Evolutionary conservation across 192 early-diverging fungal species (phyloP).

Genomic region (Entomortierella lignicola): DNA sequence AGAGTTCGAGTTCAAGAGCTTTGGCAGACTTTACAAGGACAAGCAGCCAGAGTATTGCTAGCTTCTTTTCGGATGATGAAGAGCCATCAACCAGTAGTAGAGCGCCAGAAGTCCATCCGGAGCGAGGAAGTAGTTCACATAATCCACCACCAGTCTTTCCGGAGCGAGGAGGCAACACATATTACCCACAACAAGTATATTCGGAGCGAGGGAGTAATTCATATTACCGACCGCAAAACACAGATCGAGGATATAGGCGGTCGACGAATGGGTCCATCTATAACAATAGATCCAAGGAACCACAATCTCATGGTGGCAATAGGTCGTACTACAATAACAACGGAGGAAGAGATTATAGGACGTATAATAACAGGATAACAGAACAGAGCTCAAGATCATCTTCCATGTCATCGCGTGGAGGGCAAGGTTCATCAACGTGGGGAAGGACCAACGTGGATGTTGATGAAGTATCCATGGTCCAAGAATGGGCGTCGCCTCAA

Average conservation of each 20-base stretch:
- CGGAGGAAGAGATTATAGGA: not conserved
- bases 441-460: not conserved
- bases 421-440: not conserved
- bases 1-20: not conserved
- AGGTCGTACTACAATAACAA: not conserved
- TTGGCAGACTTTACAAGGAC: not conserved
- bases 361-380: not conserved
- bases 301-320: not conserved
- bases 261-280: not conserved
- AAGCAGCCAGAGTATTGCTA: not conserved
- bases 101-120: not conserved
- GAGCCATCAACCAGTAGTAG: not conserved
- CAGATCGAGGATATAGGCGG: not conserved
- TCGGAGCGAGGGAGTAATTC: no score
- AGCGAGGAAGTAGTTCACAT: no score
- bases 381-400: not conserved
- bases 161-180: no score
- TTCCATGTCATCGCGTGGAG: not conserved
- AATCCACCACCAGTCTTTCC: not conserved
- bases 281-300: not conserved
- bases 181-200: not conserved
- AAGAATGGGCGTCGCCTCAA: conserved; percentile 5
- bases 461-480: not conserved
- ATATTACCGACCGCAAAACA: no score
- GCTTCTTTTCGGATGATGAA: conserved; percentile 4